phyloP scores from a whole-genome alignment of 805 yeast genomes.

The Candida montana region DNA sequence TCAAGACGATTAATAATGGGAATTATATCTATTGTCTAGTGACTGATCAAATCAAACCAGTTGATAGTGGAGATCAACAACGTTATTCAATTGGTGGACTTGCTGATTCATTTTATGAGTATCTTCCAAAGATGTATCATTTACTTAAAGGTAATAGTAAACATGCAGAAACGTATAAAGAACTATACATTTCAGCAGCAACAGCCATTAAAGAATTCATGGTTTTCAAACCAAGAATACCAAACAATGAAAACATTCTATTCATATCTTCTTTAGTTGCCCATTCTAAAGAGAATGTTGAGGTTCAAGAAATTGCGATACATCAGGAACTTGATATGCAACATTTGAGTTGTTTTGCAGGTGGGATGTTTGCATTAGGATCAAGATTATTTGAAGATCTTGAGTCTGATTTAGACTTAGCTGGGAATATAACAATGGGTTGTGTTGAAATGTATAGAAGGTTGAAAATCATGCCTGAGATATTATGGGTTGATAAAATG shows the following conservation, averaged over 20 bases:
- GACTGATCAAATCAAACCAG: conserved; percentile 20
- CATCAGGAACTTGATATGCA: conserved; percentile 40
- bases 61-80: conserved; percentile 9
- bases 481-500: conserved; percentile 27
- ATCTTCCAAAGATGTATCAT: conserved; percentile 42
- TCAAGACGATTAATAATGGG: conserved; percentile 30
- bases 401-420: conserved; percentile 32
- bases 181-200: conserved; percentile 33
- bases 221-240: conserved; percentile 41
- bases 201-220: conserved; percentile 35
- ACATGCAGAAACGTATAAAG: conserved; percentile 20
- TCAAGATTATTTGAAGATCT: conserved; percentile 34
- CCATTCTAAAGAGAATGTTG: conserved; percentile 16
- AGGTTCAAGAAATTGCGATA: conserved; percentile 31
- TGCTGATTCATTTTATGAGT: conserved; percentile 44
- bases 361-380: conserved; percentile 49
- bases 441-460: conserved; percentile 40
- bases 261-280: conserved; percentile 24
- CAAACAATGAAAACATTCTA: conserved; percentile 32
- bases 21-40: conserved; percentile 30
- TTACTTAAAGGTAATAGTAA: conserved; percentile 33
- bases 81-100: conserved; percentile 35
- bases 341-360: conserved; percentile 47
- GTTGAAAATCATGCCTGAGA: conserved; percentile 42
- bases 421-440: conserved; percentile 40